Conservation (phyloP, 177 flowering plant species). For the Tripterygium wilfordii region DNA sequence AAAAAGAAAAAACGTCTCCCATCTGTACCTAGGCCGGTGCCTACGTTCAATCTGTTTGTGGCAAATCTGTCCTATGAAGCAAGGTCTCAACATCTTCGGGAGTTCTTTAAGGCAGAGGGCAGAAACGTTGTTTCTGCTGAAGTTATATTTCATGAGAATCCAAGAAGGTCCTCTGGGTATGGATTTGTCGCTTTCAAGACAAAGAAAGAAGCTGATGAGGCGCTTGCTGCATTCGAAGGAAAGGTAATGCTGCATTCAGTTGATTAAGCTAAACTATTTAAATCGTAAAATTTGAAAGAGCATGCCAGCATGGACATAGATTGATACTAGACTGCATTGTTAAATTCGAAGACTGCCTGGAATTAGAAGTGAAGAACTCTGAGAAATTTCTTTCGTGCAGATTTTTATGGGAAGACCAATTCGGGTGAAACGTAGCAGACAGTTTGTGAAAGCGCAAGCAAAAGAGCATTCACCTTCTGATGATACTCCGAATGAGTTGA, state of each 20-base stretch:
- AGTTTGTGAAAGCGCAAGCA: conserved; percentile 25
- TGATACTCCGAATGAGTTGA: conserved; percentile 21
- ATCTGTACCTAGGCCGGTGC: conserved; percentile 19
- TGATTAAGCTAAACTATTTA: too few relatives aligned
- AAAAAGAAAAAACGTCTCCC: conserved; percentile 35
- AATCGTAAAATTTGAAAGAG: too few relatives aligned
- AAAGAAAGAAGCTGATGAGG: conserved; percentile 60
- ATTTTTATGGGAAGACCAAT: conserved; percentile 59
- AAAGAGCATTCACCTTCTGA: conserved; percentile 20
- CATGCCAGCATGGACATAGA: too few relatives aligned
- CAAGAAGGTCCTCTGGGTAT: conserved; percentile 66
- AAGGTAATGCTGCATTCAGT: conserved; percentile 43
- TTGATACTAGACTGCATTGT: too few relatives aligned
- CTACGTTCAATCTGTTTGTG: conserved; percentile 55
- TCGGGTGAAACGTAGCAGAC: conserved; percentile 47
- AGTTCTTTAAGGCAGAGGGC: conserved; percentile 45
- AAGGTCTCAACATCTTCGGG: conserved; percentile 55
- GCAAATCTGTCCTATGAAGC: conserved; percentile 67
- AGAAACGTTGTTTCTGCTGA: conserved; percentile 48
- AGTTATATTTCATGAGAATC: conserved; percentile 54
- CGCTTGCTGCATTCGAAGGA: conserved; percentile 56
- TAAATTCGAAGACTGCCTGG: too few relatives aligned
- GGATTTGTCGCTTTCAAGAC: conserved; percentile 73
- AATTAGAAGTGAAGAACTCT: not conserved
- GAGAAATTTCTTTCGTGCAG: conserved; percentile 27